phyloP scores from a whole-genome alignment of 192 early-diverging fungal species.

The Backusella tuberculispora region DNA sequence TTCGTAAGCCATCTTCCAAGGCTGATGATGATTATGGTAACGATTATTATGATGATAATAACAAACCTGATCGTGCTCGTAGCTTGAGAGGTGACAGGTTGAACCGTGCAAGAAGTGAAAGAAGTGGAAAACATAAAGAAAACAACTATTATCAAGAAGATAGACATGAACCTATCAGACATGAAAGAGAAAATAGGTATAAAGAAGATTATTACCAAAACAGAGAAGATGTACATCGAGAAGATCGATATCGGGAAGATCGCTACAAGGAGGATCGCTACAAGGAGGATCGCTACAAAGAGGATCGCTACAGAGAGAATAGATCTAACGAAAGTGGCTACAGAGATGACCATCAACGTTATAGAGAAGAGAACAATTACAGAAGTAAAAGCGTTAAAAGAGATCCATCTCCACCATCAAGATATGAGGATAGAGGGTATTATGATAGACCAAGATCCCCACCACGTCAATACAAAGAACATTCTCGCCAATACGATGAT shows the following conservation, averaged over 20 bases:
- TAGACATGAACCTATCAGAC: neutral
- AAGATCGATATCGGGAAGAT: neutral
- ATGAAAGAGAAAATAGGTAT: neutral
- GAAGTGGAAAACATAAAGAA: neutral
- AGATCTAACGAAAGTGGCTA: neutral
- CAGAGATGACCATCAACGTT: neutral
- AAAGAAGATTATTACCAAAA: neutral
- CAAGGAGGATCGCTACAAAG: neutral
- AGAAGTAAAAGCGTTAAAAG: too few relatives aligned
- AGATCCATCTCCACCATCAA: neutral
- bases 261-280: neutral
- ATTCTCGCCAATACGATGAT: neutral
- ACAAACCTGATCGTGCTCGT: neutral
- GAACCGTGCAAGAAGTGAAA: slow-evolving; percentile 1
- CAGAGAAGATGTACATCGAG: neutral
- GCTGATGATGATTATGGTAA: neutral
- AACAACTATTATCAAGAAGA: neutral
- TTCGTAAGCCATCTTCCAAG: neutral
- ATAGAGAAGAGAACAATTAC: neutral
- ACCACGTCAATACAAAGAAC: slow-evolving; percentile 10
- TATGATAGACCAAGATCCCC: neutral
- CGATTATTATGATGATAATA: neutral
- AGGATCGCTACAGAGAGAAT: neutral
- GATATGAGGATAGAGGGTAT: neutral
- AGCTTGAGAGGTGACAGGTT: neutral